Percentiles rank a stretch among this genome's conserved stretches.
phyloP scores from a whole-genome alignment of 768 basidiomycete species.

The Leccinum barrowsii region DNA sequence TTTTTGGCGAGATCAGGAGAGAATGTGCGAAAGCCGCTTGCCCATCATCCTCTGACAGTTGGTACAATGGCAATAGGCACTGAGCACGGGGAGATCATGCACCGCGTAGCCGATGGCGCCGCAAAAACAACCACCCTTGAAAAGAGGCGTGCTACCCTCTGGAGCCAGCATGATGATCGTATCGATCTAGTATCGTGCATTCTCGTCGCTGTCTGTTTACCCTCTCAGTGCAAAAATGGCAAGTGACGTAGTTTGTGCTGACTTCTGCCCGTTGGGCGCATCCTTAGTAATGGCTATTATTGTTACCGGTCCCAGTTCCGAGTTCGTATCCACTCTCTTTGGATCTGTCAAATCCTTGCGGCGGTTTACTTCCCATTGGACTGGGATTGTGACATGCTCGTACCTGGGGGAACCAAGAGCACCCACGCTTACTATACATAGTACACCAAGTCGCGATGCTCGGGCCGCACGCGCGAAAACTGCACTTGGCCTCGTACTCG shows the following conservation, averaged over 20 bases:
- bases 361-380: neutral
- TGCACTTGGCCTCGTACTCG: too few species aligned
- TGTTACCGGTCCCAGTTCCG: too few species aligned
- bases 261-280: too few species aligned
- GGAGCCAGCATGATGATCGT: conserved; percentile 9
- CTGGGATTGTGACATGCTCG: too few species aligned
- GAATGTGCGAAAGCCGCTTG: conserved; percentile 21
- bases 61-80: conserved; percentile 69
- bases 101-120: conserved; percentile 47
- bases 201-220: too few species aligned
- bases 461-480: too few species aligned
- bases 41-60: conserved; percentile 62
- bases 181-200: neutral
- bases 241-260: too few species aligned
- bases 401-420: neutral
- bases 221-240: too few species aligned
- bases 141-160: conserved; percentile 15
- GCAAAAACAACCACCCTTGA: conserved; percentile 59
- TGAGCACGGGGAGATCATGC: conserved; percentile 45
- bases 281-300: too few species aligned
- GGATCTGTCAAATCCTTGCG: neutral
- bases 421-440: neutral
- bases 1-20: neutral
- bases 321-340: too few species aligned
- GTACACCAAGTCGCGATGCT: too few species aligned